These are phyloP conservation scores for Penicillium simplicissimum DNA, from an alignment of 495 filamentous ascomycete genomes.

Conservation along the genomic window DNA sequence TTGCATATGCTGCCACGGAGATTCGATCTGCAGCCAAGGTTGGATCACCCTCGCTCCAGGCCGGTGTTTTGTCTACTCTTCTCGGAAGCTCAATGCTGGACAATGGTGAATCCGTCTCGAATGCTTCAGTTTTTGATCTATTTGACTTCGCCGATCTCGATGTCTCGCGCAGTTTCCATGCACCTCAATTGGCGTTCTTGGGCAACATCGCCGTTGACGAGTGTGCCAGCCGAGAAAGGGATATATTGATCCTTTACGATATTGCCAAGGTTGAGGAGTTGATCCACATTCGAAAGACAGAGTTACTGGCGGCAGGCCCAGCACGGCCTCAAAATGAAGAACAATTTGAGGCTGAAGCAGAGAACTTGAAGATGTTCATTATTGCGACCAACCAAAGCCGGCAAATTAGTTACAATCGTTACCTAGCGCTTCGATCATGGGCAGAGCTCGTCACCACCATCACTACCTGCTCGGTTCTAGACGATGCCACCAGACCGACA, in stretches of 20 bases:
- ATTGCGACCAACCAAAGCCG: conserved; percentile 70
- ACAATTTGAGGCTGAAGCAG: conserved; percentile 58
- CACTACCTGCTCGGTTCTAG: conserved; percentile 73
- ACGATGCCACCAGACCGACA: conserved; percentile 61
- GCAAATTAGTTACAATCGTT: conserved; percentile 57
- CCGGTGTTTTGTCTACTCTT: conserved; percentile 75
- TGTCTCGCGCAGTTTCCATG: conserved; percentile 45
- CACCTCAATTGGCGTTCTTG: conserved; percentile 57
- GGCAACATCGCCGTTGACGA: conserved; percentile 60
- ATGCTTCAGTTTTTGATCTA: conserved; percentile 82
- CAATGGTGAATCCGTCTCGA: conserved; percentile 58
- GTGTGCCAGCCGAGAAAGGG: conserved; percentile 56
- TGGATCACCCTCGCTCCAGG: conserved; percentile 71
- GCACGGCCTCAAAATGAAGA: conserved; percentile 60
- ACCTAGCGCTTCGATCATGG: conserved; percentile 74
- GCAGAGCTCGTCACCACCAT: conserved; percentile 76
- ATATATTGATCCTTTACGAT: conserved; percentile 53
- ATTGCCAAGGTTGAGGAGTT: conserved; percentile 63
- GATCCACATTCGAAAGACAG: conserved; percentile 50
- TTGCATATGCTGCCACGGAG: conserved; percentile 82
- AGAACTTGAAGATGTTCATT: conserved; percentile 54
- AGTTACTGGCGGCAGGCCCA: conserved; percentile 50
- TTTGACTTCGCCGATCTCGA: conserved; percentile 87
- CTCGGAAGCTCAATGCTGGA: conserved; percentile 69
- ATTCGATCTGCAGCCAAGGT: conserved; percentile 72